Percentiles rank a stretch among this genome's conserved stretches.
These are phyloP conservation scores for Stemphylium lycopersici DNA, from an alignment of 2,329 filamentous ascomycete species.

Conservation along the genomic window DNA sequence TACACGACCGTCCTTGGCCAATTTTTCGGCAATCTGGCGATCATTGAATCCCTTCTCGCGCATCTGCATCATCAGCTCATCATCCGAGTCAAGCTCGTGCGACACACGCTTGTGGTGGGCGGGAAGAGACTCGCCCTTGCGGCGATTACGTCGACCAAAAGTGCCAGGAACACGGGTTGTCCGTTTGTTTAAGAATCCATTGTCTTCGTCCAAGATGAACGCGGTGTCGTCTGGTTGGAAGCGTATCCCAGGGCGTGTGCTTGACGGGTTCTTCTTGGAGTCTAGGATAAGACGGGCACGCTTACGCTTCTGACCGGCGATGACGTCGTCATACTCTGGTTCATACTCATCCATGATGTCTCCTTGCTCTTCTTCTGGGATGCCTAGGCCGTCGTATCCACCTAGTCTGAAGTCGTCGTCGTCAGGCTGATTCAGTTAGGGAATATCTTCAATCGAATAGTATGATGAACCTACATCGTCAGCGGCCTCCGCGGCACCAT, in stretches of 20 bases:
- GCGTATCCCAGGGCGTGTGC: conserved; percentile 13
- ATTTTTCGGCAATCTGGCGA: conserved; percentile 51
- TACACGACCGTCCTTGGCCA: conserved; percentile 51
- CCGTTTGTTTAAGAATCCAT: conserved; percentile 4
- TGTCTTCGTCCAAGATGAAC: conserved; percentile 33
- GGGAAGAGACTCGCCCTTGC: conserved; percentile 45
- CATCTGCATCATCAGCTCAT: conserved; percentile 54
- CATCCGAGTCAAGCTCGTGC: conserved; percentile 54
- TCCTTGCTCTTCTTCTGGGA: conserved; percentile 7
- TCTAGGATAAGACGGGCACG: conserved; percentile 10
- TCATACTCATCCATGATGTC: conserved; percentile 16
- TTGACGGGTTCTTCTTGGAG: conserved; percentile 4
- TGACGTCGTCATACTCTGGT: conserved; percentile 10
- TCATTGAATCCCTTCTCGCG: conserved; percentile 53
- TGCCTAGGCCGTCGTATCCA: conserved; percentile 17
- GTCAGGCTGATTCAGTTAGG: conserved; percentile 16
- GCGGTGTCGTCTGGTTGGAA: conserved; percentile 20
- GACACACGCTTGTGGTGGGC: conserved; percentile 52
- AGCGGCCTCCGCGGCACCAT: not conserved
- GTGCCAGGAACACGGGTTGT: conserved; percentile 27
- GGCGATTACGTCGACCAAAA: conserved; percentile 29
- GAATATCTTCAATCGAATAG: not conserved
- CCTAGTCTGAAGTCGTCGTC: conserved; percentile 29
- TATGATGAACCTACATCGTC: conserved; percentile 10
- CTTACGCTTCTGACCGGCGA: conserved; percentile 25